Evolutionary conservation across 441 rosid genomes (phyloP).

Genomic region (Melastoma candidum): DNA sequence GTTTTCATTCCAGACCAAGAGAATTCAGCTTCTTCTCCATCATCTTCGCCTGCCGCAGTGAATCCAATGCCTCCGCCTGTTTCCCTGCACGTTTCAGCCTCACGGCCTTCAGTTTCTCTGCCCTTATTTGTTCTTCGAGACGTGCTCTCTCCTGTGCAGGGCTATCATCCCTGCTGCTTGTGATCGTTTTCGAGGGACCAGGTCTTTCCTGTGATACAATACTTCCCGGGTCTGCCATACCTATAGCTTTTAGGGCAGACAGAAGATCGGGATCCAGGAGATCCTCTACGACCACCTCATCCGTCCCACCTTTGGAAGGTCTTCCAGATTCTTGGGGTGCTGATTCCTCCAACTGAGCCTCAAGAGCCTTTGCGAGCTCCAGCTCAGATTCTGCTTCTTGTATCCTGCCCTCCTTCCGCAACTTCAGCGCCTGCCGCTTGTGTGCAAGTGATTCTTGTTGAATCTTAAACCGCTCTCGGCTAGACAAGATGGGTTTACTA

Average conservation of each 20-base stretch:
- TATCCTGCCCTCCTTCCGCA: conserved; percentile 72
- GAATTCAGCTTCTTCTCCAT: conserved; percentile 67
- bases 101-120: conserved; percentile 77
- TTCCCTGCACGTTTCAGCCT: conserved; percentile 78
- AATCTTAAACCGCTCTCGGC: conserved; percentile 81
- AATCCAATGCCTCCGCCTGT: conserved; percentile 86
- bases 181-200: conserved; percentile 20
- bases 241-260: conserved; percentile 68
- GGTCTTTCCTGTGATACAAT: conserved; percentile 22
- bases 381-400: conserved; percentile 91
- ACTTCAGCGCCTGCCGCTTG: conserved; percentile 86
- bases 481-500: conserved; percentile 44
- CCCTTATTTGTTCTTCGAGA: conserved; percentile 67
- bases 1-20: conserved; percentile 21
- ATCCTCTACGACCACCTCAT: conserved; percentile 63
- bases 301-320: conserved; percentile 18
- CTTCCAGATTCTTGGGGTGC: conserved; percentile 32
- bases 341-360: conserved; percentile 63
- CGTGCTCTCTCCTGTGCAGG: conserved; percentile 42
- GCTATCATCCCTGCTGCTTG: conserved; percentile 25
- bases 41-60: conserved; percentile 65
- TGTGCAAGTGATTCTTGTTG: conserved; percentile 88
- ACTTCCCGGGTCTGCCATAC: conserved; percentile 36
- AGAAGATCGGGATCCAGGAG: conserved; percentile 90
- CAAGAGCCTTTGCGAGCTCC: conserved; percentile 82